phyloP scores from a whole-genome alignment of 169 alveolate species.

The Theileria parva region DNA sequence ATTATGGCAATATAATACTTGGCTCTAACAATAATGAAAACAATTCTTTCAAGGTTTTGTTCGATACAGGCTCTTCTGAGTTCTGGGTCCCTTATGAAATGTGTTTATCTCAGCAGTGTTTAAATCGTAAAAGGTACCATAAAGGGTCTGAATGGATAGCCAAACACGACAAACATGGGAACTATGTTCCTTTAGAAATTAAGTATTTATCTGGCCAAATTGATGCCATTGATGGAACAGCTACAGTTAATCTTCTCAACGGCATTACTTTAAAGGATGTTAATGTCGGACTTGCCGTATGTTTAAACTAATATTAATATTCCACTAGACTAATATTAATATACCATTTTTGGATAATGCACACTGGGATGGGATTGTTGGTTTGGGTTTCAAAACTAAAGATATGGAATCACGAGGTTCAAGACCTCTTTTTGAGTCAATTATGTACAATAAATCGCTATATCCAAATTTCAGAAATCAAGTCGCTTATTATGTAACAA shows the following conservation, averaged over 20 bases:
- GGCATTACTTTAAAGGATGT: slow-evolving; percentile 44
- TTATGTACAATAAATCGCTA: slow-evolving; percentile 18
- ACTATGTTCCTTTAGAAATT: slow-evolving; percentile 42
- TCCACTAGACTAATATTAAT: slow-evolving; percentile 22
- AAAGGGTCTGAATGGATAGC: slow-evolving; percentile 36
- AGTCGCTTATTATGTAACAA: slow-evolving; percentile 59
- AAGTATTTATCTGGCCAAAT: slow-evolving; percentile 63
- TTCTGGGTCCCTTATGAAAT: slow-evolving; percentile 75
- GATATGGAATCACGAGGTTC: slow-evolving; percentile 71
- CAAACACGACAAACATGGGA: slow-evolving; percentile 42
- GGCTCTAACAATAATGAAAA: slow-evolving; percentile 50
- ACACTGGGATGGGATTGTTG: slow-evolving; percentile 78
- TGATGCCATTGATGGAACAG: slow-evolving; percentile 59
- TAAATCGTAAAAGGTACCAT: slow-evolving; percentile 37
- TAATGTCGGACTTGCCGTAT: slow-evolving; percentile 58
- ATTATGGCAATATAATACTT: slow-evolving; percentile 49
- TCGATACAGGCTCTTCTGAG: slow-evolving; percentile 81
- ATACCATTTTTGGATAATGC: slow-evolving; percentile 41
- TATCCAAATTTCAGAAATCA: slow-evolving; percentile 57
- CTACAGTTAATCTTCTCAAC: slow-evolving; percentile 39
- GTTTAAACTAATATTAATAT: neutral
- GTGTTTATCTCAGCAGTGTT: slow-evolving; percentile 45
- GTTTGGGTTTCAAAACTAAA: slow-evolving; percentile 74
- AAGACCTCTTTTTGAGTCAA: slow-evolving; percentile 61
- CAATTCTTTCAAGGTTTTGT: slow-evolving; percentile 68